Evolutionary conservation across 2,329 filamentous ascomycete species (phyloP), one percentile per base, ranked within the genome.

Genomic region (Fusarium torreyae): DNA sequence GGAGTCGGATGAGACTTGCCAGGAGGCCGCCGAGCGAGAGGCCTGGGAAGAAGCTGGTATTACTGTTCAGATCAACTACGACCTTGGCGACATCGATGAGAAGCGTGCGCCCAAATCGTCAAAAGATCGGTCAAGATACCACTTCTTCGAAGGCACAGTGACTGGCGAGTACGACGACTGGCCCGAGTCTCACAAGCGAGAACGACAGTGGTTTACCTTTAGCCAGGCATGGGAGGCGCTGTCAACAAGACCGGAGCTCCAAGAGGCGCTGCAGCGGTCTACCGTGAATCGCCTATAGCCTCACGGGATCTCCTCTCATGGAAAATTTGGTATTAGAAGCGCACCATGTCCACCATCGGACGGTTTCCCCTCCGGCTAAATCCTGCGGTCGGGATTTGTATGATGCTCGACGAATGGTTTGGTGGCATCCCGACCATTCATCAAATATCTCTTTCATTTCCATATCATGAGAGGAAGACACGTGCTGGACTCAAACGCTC

Each of bases 41-140:
- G 96, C 96, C 65, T 98, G 96, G 96, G 96, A 98, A 83, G 96
- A 98, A 83, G 96, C 94, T 42, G 96, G 96, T 75, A 97, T 98
- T 76, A 86, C 92, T 75, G 92, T 95, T 80, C 91, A 88, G 62
- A 91, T 98, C 79, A 90, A 92, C 74, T 92, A 91, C 78, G 94
- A 97, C 79, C 87, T 99, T 51, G 94, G 94, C 69, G 87, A 91
- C 69, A 97, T 99, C 73, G 84, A 90, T 56, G 96, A 99, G 81
- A 92, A 90, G 78, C 89, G 94, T 60, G 87, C 93, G 8, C 93
- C 93, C 38, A 95, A 95, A 79, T 84, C 84, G 60, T 88, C 89
- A 65, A 89, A 89, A 78, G 87, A 89, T 69, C 82, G 84, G 46
- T 84, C 87, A 57, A 86, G 86, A 74, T 95, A 94, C 79, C 89